Conservation (phyloP, 345 rosid genomes). For the Eutrema japonicum region DNA sequence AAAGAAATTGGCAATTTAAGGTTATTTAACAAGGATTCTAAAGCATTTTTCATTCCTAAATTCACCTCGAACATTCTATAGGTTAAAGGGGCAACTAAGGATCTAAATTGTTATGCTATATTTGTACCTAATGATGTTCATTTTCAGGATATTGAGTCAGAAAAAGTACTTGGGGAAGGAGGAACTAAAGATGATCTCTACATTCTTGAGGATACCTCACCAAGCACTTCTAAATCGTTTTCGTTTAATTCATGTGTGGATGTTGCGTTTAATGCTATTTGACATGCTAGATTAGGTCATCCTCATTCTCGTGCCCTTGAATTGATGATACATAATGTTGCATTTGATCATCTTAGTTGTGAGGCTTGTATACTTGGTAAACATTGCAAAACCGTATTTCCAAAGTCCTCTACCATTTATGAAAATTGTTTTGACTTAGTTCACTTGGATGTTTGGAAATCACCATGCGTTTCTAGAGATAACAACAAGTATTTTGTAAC, state of each 20-base stretch:
- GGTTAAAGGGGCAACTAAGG: neutral
- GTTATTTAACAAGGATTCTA: neutral
- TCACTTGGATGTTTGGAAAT: too few relatives aligned
- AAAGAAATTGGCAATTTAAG: neutral
- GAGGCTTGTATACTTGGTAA: too few relatives aligned
- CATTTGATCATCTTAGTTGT: neutral
- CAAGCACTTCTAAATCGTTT: too few relatives aligned
- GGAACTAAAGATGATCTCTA: neutral
- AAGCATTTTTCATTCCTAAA: neutral
- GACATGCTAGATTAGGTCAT: neutral
- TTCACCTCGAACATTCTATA: neutral
- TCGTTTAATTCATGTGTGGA: neutral
- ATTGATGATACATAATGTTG: neutral
- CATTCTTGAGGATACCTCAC: neutral
- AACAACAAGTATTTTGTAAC: too few relatives aligned
- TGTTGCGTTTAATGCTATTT: neutral
- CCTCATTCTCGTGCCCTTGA: neutral
- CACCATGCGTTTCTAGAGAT: too few relatives aligned
- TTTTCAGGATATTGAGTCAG: neutral
- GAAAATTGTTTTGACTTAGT: too few relatives aligned
- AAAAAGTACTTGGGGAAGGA: neutral
- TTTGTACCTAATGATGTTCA: neutral
- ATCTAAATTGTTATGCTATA: neutral
- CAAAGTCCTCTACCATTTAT: too few relatives aligned
- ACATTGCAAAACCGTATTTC: too few relatives aligned